Evolutionary conservation across 495 filamentous ascomycete genomes (phyloP).

Genomic region (Haplographium delicatum): DNA sequence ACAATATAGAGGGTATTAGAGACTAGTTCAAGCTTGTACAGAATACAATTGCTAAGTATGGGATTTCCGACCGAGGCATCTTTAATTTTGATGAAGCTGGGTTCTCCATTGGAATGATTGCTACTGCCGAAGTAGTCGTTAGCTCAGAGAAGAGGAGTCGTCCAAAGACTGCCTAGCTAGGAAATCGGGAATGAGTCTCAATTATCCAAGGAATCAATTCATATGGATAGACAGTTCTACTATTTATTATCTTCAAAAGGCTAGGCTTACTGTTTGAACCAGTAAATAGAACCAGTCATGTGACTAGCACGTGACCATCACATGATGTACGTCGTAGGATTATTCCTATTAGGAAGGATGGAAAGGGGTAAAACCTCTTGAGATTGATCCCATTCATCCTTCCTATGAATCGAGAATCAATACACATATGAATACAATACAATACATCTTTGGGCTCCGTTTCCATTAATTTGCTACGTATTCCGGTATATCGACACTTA

Average conservation of each 20-base stretch:
- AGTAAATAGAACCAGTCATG: too few relatives aligned
- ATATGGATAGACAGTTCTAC: constrained; percentile 19
- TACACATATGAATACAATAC: too few relatives aligned
- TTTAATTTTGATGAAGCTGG: constrained; percentile 21
- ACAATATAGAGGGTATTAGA: constrained; percentile 30
- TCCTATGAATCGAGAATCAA: too few relatives aligned
- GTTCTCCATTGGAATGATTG: constrained; percentile 20
- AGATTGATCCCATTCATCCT: too few relatives aligned
- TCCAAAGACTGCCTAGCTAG: not conserved
- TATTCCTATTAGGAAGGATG: too few relatives aligned
- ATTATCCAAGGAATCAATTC: constrained; percentile 23
- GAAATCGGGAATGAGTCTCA: constrained; percentile 22
- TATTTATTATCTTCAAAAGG: constrained; percentile 22
- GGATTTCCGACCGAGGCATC: constrained; percentile 11
- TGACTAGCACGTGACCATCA: too few relatives aligned
- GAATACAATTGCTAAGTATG: constrained; percentile 15
- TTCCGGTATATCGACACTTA: too few relatives aligned
- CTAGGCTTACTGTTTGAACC: too few relatives aligned
- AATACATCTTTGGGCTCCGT: too few relatives aligned
- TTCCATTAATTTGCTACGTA: too few relatives aligned
- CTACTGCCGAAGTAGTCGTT: constrained; percentile 22
- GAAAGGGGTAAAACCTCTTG: too few relatives aligned
- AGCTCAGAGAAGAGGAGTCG: constrained; percentile 15
- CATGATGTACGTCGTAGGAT: too few relatives aligned
- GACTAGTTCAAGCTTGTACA: constrained; percentile 30